Percentiles rank a stretch among this genome's conserved stretches.
These are phyloP conservation scores for Hanseniaspora guilliermondii DNA, from an alignment of 805 yeast species.

Conservation along the genomic window DNA sequence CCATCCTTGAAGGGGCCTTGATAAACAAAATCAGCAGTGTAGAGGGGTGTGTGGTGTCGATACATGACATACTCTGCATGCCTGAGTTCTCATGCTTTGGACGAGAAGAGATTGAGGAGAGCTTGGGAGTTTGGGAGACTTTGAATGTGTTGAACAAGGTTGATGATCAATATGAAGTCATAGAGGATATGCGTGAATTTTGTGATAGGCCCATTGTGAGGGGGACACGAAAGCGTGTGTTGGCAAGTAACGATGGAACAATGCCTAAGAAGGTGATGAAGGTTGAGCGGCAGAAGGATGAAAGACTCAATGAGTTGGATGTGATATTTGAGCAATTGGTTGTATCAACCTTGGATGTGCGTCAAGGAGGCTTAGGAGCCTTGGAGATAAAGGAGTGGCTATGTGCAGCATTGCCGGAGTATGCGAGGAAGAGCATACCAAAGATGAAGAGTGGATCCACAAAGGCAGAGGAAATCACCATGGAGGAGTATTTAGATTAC, in stretches of 20 bases:
- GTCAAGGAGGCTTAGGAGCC: not conserved
- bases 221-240: not conserved
- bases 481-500: not conserved
- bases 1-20: not conserved
- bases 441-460: constrained; percentile 26
- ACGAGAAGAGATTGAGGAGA: constrained; percentile 26
- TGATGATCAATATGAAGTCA: constrained; percentile 14
- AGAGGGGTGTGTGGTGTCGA: constrained; percentile 33
- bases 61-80: constrained; percentile 35
- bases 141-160: constrained; percentile 40
- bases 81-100: constrained; percentile 18
- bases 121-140: constrained; percentile 52
- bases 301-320: not conserved
- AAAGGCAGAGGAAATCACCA: not conserved
- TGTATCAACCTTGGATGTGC: not conserved
- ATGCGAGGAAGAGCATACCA: constrained; percentile 37
- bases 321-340: not conserved
- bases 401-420: constrained; percentile 44
- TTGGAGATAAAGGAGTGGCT: constrained; percentile 37
- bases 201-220: not conserved
- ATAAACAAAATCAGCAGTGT: not conserved
- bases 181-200: not conserved
- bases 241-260: not conserved
- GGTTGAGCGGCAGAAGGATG: not conserved
- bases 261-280: not conserved